Base-by-base conservation (phyloP, 2,329 filamentous ascomycete genomes). In the Colletotrichum sp. region DNA sequence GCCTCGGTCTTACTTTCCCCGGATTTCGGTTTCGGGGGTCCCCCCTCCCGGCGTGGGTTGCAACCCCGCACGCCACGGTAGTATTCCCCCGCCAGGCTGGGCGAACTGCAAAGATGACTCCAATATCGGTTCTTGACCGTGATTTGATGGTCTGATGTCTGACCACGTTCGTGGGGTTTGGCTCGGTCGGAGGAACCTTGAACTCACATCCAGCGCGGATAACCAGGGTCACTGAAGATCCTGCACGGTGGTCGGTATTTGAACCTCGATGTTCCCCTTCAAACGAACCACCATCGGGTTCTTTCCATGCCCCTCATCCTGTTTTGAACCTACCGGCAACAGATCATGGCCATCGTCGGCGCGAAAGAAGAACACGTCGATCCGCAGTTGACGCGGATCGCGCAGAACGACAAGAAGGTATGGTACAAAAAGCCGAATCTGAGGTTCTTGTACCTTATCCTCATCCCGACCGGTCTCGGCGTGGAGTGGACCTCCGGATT, bases 401-500 rank as follows among this genome's bases (percentile, higher is more conserved):
- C 84, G 15, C 76, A 83, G 52, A 80, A 81, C 4, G 84, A 86
- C 77, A 81, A 79, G 21, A 81, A 80, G 36, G 80, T 75, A 79
- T 87, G 85, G 85, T 86, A 86, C 77, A 78, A 83, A 32, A 87
- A 87, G 70, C 84, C 83, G 2, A 85, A 86, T 71, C 78, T 87
- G 68, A 79, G 84, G 30, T 80, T 82, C 15, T 78, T 87, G 36
- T 87, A 87, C 72, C 79, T 87, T 68, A 84, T 85, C 36, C 79
- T 87, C 16, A 79, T 86, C n/a, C 85, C 85, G 1, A 83, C 83
- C 6, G 84, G 81, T 0, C 79, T 87, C n/a, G 85, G 85, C 0
- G 85, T 86, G 5, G 85, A 87, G 77, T 85, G 84, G 85, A 90
- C 88, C 0, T 85, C 84, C 0, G 85, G 85, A 2, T 86, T 85